Base-by-base conservation (phyloP, 345 rosid genomes). In the Carallia pectinifolia region DNA sequence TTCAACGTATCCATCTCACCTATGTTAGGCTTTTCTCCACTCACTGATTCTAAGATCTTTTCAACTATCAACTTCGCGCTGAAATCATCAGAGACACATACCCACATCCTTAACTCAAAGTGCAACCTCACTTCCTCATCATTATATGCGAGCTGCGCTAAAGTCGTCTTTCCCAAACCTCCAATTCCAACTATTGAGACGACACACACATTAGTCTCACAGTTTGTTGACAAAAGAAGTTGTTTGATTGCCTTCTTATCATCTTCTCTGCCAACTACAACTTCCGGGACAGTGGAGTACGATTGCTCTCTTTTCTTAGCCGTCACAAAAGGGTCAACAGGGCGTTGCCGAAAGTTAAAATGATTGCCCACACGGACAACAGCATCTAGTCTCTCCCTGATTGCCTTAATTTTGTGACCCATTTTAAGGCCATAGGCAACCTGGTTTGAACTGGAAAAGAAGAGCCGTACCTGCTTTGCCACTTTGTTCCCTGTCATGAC, bases 161-260 rank as follows among this genome's bases (percentile, higher is more conserved):
- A 50, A 6, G 74, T 58, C 4, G 74, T 79, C 61, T 79, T 79
- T 7, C 79, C 79, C 44, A 74, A 38, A 1, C 82, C 76, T 6
- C 79, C 79, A 13, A 67, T 52, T 38, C 76, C 82, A 59, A 79
- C 55, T 27, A 79, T 67, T 1, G 79, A 71, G 13, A 74, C 19
- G 19, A 79, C 68, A 0, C 76, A 58, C 34, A 75, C 79, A 60
- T 54, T 54, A 38, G 0, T 60, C 68, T 9, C 12, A 18, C 0
- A 6, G 7, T 61, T 10, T 6, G 30, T 16, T 6, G 34, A 52
- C 33, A 75, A n/a, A 36, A 75, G 33, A 38, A 58, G 31, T 4
- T 37, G 13, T 16, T 40, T 23, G 5, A 75, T 23, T 1, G 18
- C 40, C 12, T 54, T 27, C 38, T 47, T 79, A 31, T 79, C 79